Conservation (phyloP, 2,329 filamentous ascomycete genomes). For the Penicillium olsonii region DNA sequence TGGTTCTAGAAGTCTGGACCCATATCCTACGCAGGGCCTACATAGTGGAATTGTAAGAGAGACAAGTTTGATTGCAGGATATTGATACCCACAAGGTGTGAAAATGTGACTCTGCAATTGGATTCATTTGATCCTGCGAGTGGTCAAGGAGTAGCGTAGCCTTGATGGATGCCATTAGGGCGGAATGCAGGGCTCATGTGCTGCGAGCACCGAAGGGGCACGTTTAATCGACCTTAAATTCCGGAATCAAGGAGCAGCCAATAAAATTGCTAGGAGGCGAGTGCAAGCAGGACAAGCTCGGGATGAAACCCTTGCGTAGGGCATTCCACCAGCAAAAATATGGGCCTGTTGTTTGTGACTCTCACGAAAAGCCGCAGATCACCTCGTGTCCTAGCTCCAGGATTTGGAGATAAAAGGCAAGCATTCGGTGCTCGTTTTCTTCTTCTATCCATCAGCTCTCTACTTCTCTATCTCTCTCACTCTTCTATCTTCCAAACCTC, state of each 20-base stretch:
- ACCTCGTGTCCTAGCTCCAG: constrained; percentile 6
- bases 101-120: not conserved
- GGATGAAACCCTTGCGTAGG: constrained; percentile 17
- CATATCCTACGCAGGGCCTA: not conserved
- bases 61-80: not conserved
- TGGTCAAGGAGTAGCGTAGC: constrained; percentile 5
- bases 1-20: constrained; percentile 1
- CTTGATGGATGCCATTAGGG: constrained; percentile 16
- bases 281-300: not conserved
- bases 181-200: constrained; percentile 21
- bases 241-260: constrained; percentile 10
- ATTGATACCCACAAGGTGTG: not conserved
- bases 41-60: not conserved
- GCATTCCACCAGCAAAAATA: constrained; percentile 22
- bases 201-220: constrained; percentile 11
- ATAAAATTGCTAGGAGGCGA: constrained; percentile 9
- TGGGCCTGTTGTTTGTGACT: constrained; percentile 15
- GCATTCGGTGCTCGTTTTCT: not conserved
- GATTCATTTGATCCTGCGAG: not conserved
- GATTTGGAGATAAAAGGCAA: constrained; percentile 24
- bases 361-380: not conserved
- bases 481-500: constrained; percentile 5
- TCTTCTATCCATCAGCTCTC: constrained; percentile 8
- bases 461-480: constrained; percentile 10
- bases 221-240: constrained; percentile 16